These are phyloP conservation scores for Cercospora zeae-maydis DNA, from an alignment of 2,329 filamentous ascomycete genomes.

Conservation along the genomic window DNA sequence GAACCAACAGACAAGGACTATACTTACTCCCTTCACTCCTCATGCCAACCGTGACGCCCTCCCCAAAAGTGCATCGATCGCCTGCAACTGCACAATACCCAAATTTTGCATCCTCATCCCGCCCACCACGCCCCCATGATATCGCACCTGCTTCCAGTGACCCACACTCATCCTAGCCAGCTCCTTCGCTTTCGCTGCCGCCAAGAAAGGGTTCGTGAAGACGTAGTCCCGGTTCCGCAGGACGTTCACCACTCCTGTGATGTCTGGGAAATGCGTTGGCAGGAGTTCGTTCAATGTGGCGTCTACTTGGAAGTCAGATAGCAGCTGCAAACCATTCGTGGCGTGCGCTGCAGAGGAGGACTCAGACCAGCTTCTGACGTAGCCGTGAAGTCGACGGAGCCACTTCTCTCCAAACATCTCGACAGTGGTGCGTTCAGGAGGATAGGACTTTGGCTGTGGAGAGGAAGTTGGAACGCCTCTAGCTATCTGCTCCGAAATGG, in stretches of 20 bases:
- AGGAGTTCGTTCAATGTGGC: background rate
- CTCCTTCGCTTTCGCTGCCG: constrained; percentile 1
- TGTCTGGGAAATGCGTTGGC: background rate
- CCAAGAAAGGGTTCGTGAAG: constrained; percentile 1
- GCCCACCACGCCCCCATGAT: background rate
- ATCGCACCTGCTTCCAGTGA: background rate
- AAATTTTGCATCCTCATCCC: background rate
- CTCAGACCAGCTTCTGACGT: constrained; percentile 1
- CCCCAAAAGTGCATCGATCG: background rate
- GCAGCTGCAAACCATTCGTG: background rate
- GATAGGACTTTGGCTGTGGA: background rate
- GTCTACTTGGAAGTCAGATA: background rate
- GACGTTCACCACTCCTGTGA: background rate
- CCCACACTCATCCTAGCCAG: background rate
- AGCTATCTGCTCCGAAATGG: background rate
- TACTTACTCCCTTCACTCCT: background rate
- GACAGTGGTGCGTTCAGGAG: background rate
- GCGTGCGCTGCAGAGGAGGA: background rate
- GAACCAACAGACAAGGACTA: background rate
- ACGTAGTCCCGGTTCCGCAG: background rate
- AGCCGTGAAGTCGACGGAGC: constrained; percentile 2
- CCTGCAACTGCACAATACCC: background rate
- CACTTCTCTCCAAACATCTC: background rate
- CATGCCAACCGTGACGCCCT: background rate
- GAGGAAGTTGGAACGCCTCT: background rate